These are phyloP conservation scores for Scheffersomyces quercinus DNA, from an alignment of 1,139 yeast species.

Conservation along the genomic window DNA sequence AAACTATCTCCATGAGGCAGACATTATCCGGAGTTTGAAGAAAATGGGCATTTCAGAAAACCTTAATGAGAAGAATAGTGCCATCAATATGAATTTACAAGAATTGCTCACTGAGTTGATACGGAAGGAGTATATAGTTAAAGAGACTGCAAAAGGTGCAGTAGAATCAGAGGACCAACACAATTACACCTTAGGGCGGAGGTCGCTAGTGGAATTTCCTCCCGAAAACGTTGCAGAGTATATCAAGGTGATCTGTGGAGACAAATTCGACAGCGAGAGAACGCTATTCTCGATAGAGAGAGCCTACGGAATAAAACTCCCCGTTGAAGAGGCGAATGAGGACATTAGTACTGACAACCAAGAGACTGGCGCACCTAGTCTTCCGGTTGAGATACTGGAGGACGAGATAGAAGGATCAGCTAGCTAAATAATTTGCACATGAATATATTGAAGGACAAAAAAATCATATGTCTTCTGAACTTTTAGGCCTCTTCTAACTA, in stretches of 20 bases:
- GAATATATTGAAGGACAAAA: too few relatives aligned
- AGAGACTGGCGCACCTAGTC: too few relatives aligned
- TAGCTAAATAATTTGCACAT: too few relatives aligned
- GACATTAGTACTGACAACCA: too few relatives aligned
- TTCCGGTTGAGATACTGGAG: too few relatives aligned
- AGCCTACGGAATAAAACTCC: constrained; percentile 19
- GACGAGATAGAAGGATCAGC: too few relatives aligned
- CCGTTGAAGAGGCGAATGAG: too few relatives aligned
- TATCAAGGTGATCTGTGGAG: constrained; percentile 30
- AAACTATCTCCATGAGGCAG: constrained; percentile 32
- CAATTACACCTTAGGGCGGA: constrained; percentile 34
- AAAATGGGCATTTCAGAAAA: constrained; percentile 33
- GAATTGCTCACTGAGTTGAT: constrained; percentile 32
- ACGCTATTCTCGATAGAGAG: constrained; percentile 28
- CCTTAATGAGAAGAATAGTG: constrained; percentile 22
- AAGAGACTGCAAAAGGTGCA: constrained; percentile 14
- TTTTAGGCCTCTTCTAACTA: too few relatives aligned
- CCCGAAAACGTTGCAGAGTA: constrained; percentile 30
- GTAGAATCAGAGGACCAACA: constrained; percentile 16
- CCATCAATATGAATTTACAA: constrained; percentile 18
- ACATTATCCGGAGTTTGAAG: constrained; percentile 21
- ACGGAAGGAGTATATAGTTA: constrained; percentile 33
- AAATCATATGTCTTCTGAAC: too few relatives aligned
- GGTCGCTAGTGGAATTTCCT: constrained; percentile 36
- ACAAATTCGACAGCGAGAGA: constrained; percentile 23